phyloP scores from a whole-genome alignment of 768 basidiomycete species.

The Peribolospora baueri region DNA sequence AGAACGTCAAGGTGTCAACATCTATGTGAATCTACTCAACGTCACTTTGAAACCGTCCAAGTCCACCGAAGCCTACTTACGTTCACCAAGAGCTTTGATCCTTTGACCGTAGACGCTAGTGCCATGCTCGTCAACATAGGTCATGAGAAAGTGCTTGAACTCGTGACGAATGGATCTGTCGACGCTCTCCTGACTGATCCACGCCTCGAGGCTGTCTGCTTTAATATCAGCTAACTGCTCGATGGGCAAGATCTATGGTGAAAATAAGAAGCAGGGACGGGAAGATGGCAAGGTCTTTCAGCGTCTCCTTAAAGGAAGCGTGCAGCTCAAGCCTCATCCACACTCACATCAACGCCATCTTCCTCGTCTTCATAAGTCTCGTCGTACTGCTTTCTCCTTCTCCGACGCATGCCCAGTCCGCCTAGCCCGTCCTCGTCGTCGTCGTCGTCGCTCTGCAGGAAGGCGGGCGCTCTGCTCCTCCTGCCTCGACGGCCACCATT shows the following conservation, averaged over 20 bases:
- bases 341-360: conserved; percentile 55
- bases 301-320: neutral
- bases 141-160: conserved; percentile 87
- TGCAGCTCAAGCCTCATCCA: neutral
- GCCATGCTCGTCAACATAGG: conserved; percentile 76
- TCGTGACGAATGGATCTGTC: conserved; percentile 70
- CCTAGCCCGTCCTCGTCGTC: conserved; percentile 43
- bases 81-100: conserved; percentile 81
- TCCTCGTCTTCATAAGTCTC: conserved; percentile 82
- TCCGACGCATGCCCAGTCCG: conserved; percentile 36
- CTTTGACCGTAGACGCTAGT: conserved; percentile 82
- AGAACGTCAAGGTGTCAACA: conserved; percentile 1
- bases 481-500: conserved; percentile 45
- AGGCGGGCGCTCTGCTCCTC: conserved; percentile 60
- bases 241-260: conserved; percentile 56
- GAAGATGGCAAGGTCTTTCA: neutral
- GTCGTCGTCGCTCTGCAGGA: conserved; percentile 62
- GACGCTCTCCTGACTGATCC: conserved; percentile 85
- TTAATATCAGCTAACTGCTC: conserved; percentile 96
- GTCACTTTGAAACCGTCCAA: no score
- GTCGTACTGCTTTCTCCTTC: conserved; percentile 78
- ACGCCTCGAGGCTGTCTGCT: conserved; percentile 86
- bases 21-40: neutral
- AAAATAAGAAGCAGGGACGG: neutral
- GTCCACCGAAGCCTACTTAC: conserved; percentile 26